A percentile compares a stretch with the other conserved stretches of the same genome.
These are phyloP conservation scores for Vachellia pachyceras DNA, from an alignment of 306 rosid species.

Conservation along the genomic window DNA sequence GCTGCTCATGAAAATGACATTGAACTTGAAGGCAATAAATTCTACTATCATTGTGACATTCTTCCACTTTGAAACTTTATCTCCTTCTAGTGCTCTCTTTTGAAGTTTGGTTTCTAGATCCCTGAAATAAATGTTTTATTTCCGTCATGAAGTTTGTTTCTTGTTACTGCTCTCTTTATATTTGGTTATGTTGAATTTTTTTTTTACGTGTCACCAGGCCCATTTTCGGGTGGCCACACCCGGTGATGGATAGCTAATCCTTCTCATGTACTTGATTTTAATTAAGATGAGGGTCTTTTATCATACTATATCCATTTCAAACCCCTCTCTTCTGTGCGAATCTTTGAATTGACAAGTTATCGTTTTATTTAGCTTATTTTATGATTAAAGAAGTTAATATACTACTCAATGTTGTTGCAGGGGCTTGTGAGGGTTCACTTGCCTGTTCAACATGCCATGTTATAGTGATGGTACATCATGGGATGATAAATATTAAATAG, in stretches of 20 bases:
- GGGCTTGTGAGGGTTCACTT: slow-evolving; percentile 91
- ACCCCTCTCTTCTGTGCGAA: neutral
- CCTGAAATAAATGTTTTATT: neutral
- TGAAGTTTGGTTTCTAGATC: slow-evolving; percentile 1
- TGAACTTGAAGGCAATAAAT: slow-evolving; percentile 88
- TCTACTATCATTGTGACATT: slow-evolving; percentile 31
- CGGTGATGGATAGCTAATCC: neutral
- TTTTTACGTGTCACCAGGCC: neutral
- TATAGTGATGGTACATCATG: slow-evolving; percentile 69
- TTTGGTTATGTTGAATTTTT: neutral
- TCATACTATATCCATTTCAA: slow-evolving; percentile 9
- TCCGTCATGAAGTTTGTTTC: neutral
- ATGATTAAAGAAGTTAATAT: slow-evolving; percentile 34
- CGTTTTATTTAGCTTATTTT: neutral
- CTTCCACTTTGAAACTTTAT: slow-evolving; percentile 10
- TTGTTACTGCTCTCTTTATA: neutral
- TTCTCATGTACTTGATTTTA: slow-evolving; percentile 3
- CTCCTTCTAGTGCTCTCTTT: neutral
- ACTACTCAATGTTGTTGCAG: slow-evolving; percentile 54
- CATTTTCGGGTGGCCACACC: neutral
- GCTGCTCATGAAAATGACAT: slow-evolving; percentile 96
- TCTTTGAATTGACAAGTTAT: neutral
- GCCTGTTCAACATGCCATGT: slow-evolving; percentile 93
- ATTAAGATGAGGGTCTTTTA: neutral
- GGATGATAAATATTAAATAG: slow-evolving; percentile 26